Base-by-base conservation (phyloP, 2,329 filamentous ascomycete species). In the Hymenoscyphus fructigenus region DNA sequence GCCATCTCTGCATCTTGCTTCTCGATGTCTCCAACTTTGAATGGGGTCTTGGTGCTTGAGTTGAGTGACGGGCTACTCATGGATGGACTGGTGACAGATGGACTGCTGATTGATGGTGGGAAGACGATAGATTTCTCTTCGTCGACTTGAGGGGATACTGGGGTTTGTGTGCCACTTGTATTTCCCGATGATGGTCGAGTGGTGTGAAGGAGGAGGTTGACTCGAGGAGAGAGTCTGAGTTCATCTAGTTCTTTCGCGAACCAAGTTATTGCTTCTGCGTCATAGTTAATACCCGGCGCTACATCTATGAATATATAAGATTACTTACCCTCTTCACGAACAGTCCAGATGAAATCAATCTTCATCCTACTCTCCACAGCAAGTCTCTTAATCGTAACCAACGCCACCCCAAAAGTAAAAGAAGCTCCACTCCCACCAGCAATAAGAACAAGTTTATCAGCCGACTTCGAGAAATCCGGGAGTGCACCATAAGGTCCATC, bases 341-440 rank as follows among this genome's bases (percentile, higher is more conserved):
- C 80, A 7, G 79, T 75, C 83, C 82, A 84, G 32, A 84, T 79
- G 62, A 84, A 82, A 1, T 81, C 79, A 50, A 84, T 68, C 5
- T 59, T 67, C n/a, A 62, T 61, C 75, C 41, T 75, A 56, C 34
- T 67, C 73, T 65, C 78, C 77, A 26, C 72, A 71, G 1, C 77
- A 75, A 38, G 75, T 72, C 50, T 78, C 72, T 77, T 76, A 5
- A 83, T 75, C 65, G 83, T 77, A 66, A 82, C 80, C 7, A 79
- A 73, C 1, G 79, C 81, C 41, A 84, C 74, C 5, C 82, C 82
- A 65, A 84, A 83, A 0, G 81, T 82, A 72, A 88, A 89, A 34
- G 82, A 87, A 1, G 84, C 86, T 1, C 87, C 86, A 60, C 84
- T 85, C 4, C 86, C 87, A 14, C 86, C 86, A 3, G 85, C 84